phyloP scores from a whole-genome alignment of 192 early-diverging fungal species.

The Mycoemilia scoparia region DNA sequence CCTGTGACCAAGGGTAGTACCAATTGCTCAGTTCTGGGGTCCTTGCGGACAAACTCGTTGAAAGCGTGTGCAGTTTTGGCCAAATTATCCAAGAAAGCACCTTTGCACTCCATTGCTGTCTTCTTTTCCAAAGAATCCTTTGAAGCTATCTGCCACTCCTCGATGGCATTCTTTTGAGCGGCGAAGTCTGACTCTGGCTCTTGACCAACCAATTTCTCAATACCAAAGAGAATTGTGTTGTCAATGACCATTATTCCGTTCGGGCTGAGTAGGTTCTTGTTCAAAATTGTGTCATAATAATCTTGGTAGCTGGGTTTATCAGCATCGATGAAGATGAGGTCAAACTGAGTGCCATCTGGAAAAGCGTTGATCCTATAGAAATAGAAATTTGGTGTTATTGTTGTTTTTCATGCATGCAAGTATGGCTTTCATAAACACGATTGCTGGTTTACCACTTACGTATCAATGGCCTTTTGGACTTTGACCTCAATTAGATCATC shows the following conservation, averaged over 20 bases:
- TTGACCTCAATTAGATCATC: conserved; percentile 25
- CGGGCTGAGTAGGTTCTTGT: conserved; percentile 34
- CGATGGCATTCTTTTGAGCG: conserved; percentile 8
- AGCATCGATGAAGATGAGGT: conserved; percentile 50
- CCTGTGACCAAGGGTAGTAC: conserved; percentile 38
- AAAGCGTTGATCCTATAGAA: conserved; percentile 13
- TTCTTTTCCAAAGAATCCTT: conserved; percentile 4
- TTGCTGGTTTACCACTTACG: too few relatives aligned
- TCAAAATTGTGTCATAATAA: conserved; percentile 43
- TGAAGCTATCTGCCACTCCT: neutral
- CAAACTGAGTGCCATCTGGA: conserved; percentile 30
- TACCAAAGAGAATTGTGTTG: too few relatives aligned
- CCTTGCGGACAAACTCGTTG: conserved; percentile 39
- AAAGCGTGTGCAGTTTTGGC: conserved; percentile 31
- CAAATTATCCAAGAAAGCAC: too few relatives aligned
- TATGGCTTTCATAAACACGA: conserved; percentile 2
- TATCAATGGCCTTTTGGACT: conserved; percentile 18
- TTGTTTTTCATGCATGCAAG: neutral
- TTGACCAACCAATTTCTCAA: too few relatives aligned
- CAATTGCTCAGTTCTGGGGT: conserved; percentile 35
- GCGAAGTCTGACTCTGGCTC: too few relatives aligned
- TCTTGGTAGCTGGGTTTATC: conserved; percentile 45
- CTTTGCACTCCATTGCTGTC: conserved; percentile 15
- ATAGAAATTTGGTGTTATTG: neutral
- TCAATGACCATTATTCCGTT: conserved; percentile 45